Conservation (phyloP, 176 grass and related monocot species). For the Cocos nucifera region DNA sequence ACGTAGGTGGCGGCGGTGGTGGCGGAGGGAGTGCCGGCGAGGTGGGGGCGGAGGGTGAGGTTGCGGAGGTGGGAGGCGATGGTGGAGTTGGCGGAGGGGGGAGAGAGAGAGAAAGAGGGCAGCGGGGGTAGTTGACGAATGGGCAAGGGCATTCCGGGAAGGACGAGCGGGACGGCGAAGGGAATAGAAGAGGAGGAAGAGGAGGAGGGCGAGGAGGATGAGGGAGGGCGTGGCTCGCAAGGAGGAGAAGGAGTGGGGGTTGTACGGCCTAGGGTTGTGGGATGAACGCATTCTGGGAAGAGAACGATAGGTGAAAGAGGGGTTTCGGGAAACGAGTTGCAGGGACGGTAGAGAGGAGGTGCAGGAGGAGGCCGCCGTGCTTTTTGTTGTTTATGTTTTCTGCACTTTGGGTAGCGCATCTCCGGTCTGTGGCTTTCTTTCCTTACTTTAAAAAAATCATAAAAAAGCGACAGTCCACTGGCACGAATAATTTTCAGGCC, state of each 20-base stretch:
- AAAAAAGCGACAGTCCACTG: too few species aligned
- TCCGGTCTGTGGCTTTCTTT: too few species aligned
- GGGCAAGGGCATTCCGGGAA: background rate
- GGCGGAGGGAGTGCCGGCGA: constrained; percentile 50
- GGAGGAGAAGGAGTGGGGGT: constrained; percentile 1
- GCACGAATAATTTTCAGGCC: too few species aligned
- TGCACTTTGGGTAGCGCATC: too few species aligned
- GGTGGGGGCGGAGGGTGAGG: constrained; percentile 69
- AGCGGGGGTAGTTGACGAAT: background rate
- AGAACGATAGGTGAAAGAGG: background rate
- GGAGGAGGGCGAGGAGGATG: constrained; percentile 25
- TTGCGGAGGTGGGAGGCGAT: constrained; percentile 48
- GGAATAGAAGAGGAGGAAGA: constrained; percentile 20
- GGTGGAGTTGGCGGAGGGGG: constrained; percentile 49
- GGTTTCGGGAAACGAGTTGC: background rate
- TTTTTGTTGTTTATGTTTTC: too few species aligned
- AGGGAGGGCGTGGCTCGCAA: constrained; percentile 1
- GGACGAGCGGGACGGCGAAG: background rate
- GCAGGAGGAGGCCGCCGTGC: background rate
- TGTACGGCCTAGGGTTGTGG: background rate
- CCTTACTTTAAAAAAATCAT: too few species aligned
- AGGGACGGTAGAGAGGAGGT: background rate
- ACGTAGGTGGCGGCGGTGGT: constrained; percentile 28
- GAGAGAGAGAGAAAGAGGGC: constrained; percentile 52
- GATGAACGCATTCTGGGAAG: constrained; percentile 28